A percentile compares a stretch with the other conserved stretches of the same genome.
Evolutionary conservation across 805 yeast species (phyloP).

Genomic region (Spathaspora girioi): DNA sequence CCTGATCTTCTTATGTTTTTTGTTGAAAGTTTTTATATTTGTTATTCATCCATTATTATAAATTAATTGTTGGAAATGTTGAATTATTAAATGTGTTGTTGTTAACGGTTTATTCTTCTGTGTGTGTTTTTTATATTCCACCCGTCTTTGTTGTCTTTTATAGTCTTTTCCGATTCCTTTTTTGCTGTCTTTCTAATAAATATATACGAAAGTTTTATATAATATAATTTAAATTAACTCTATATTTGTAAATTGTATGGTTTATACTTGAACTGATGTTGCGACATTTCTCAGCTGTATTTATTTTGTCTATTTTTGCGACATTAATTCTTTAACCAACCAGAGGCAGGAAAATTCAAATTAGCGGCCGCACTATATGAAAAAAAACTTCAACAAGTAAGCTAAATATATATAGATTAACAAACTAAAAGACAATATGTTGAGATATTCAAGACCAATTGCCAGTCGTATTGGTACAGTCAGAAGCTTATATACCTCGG

Average conservation of each 20-base stretch:
- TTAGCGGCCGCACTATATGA: neutral
- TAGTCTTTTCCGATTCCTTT: neutral
- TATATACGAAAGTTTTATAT: neutral
- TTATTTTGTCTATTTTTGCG: neutral
- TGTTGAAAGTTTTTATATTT: neutral
- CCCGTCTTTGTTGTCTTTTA: neutral
- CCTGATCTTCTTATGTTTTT: neutral
- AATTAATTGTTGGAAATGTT: neutral
- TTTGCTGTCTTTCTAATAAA: neutral
- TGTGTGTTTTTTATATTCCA: neutral
- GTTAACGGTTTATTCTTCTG: neutral
- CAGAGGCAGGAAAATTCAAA: conserved; percentile 1
- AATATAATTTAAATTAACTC: no score
- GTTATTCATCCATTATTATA: neutral
- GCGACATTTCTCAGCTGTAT: neutral
- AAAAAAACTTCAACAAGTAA: conserved; percentile 1
- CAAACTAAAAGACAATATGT: conserved; percentile 14
- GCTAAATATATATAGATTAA: neutral
- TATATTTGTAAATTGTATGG: neutral
- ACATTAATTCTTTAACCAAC: conserved; percentile 1
- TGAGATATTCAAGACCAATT: conserved; percentile 20
- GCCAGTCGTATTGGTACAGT: conserved; percentile 12
- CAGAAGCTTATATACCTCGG: conserved; percentile 38
- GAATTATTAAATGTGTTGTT: neutral
- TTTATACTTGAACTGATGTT: neutral